Evolutionary conservation across 2,329 filamentous ascomycete genomes (phyloP).

Genomic region (Chaetomium sp.): DNA sequence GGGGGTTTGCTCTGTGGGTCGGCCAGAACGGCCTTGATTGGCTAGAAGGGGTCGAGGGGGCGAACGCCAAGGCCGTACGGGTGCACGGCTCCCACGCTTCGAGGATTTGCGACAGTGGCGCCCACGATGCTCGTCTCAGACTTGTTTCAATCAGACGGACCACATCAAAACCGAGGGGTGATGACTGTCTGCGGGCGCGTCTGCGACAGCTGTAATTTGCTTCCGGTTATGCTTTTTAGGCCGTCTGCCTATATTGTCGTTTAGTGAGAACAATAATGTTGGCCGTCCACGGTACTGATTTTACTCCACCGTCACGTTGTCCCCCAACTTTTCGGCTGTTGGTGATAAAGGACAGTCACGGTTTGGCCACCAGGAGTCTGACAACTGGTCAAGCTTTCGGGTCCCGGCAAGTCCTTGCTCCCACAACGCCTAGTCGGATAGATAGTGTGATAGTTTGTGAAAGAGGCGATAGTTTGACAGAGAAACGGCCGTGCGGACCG

Average conservation of each 20-base stretch:
- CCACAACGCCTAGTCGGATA: too few relatives aligned
- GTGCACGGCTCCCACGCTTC: constrained; percentile 15
- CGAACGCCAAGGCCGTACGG: constrained; percentile 8
- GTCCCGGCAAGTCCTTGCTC: too few relatives aligned
- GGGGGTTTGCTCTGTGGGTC: background rate
- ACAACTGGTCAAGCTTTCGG: too few relatives aligned
- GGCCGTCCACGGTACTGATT: too few relatives aligned
- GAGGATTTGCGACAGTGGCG: constrained; percentile 24
- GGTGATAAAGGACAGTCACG: too few relatives aligned
- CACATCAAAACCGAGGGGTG: constrained; percentile 15
- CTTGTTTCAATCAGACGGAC: constrained; percentile 26
- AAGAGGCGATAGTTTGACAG: background rate
- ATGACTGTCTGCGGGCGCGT: constrained; percentile 3
- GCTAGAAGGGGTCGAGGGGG: background rate
- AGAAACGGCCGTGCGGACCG: background rate
- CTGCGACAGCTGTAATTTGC: constrained; percentile 15
- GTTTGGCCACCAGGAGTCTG: too few relatives aligned
- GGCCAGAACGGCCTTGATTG: background rate
- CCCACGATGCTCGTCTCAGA: constrained; percentile 24
- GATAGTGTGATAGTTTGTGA: background rate
- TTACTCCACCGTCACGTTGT: too few relatives aligned
- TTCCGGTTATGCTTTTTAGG: constrained; percentile 3
- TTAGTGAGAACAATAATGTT: too few relatives aligned
- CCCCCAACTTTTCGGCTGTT: too few relatives aligned
- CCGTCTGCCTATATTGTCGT: too few relatives aligned